Base-by-base conservation (phyloP, 176 grass and related monocot species). In the Leersia perrieri region DNA sequence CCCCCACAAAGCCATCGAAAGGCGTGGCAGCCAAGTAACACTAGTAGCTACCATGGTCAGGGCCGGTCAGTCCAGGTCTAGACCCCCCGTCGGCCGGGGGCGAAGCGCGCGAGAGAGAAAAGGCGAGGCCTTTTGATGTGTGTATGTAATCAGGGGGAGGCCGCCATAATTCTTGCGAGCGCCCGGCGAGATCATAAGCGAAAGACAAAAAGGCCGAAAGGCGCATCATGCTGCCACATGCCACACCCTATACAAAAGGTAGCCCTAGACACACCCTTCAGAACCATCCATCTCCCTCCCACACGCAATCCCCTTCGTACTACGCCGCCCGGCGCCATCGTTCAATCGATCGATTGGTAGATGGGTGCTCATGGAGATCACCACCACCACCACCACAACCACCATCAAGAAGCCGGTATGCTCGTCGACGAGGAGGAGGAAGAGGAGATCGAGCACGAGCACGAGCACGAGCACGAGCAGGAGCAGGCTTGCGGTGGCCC, bases 11-110 rank as follows among this genome's bases (percentile, higher is more conserved):
- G 76, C 86, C 71, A 97, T 82, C 87, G 83, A 85, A 87, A 95
- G 93, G 92, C 93, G 93, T 99, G 88, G 85, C 86, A 88, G 79
- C 86, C 82, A 99, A 96, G 96, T 90, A 88, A 95, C 77, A 86
- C n/a, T 76, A 23, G 53, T 58, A 58, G n/a, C 53, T 25, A 84
- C 77, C 81, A 84, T n/a, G 86, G 79, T 79, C 63, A 83, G 87
- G 61, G 31, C 74, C 28, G 69, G 60, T 63, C 83, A 61, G 66
- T 67, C 64, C 53, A 87, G 86, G 72, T 67, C 77, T 77, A 74
- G 55, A 73, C 51, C 55, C 3, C 25, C 53, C 22, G 70, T 65
- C 61, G 78, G 79, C 40, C 51, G 61, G 64, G 64, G 65, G 62
- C 42, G 32, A 64, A 63, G 70, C 39, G n/a, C n/a, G n/a, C n/a